Percentiles rank a stretch among this genome's conserved stretches.
phyloP scores from a whole-genome alignment of 176 grass and related monocot genomes.

The Lolium perenne region DNA sequence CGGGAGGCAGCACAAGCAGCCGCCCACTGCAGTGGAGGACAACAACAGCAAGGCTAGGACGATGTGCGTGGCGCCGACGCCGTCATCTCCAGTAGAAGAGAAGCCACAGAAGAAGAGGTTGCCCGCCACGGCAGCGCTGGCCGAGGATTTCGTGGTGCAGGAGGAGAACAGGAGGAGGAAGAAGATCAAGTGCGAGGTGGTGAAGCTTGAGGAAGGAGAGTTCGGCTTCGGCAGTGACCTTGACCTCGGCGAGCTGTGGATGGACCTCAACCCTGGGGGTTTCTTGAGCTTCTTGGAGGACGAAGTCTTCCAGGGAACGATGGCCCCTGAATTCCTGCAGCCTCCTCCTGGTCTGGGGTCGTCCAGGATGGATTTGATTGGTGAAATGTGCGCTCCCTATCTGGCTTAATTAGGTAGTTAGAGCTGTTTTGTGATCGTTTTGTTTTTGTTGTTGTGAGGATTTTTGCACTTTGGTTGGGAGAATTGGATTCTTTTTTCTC shows the following conservation, averaged over 20 bases:
- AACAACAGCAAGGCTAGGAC: not conserved
- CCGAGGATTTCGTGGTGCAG: not conserved
- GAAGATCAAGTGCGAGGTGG: conserved; percentile 62
- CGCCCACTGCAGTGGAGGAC: not conserved
- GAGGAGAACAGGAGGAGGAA: conserved; percentile 42
- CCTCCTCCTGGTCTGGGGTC: conserved; percentile 38
- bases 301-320: conserved; percentile 51
- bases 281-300: conserved; percentile 75
- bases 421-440: conserved; percentile 3
- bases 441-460: conserved; percentile 10
- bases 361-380: conserved; percentile 54
- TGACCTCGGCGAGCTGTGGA: conserved; percentile 49
- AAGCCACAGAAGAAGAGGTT: conserved; percentile 46
- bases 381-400: conserved; percentile 47
- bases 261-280: conserved; percentile 49
- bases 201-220: conserved; percentile 58
- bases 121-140: not conserved
- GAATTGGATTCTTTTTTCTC: not conserved
- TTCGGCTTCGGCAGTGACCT: not conserved
- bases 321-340: conserved; percentile 49
- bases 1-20: conserved; percentile 42
- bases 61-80: not conserved
- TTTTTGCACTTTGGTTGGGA: conserved; percentile 39
- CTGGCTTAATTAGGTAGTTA: not conserved
- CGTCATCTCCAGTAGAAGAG: not conserved